Base-by-base conservation (phyloP, 2,329 filamentous ascomycete species). In the Hirsutella thompsonii region DNA sequence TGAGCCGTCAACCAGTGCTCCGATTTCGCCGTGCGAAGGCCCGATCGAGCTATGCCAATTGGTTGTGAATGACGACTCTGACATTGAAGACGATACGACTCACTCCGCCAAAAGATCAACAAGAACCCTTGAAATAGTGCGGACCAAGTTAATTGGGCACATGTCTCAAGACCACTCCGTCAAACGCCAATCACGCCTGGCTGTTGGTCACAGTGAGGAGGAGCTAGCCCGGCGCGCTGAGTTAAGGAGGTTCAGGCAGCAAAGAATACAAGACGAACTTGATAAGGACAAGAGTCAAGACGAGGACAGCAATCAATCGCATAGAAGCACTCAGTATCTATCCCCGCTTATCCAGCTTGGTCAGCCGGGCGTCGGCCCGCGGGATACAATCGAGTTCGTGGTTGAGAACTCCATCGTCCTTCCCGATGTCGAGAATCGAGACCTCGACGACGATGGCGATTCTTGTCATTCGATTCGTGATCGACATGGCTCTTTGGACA, bases 191-290 rank as follows among this genome's bases (percentile, higher is more conserved):
- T 64, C 66, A 2, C 62, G 57, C 28, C 58, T 59, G 4, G 63
- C 63, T 14, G 55, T 66, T 26, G 65, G 68, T 11, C 64, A 61
- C 38, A 72, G 66, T 37, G 61, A 72, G 20, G 71, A 74, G 45
- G 70, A 74, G 46, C 50, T 74, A 35, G 68, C 71, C 39, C 63
- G 72, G 21, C 64, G 73, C 47, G 73, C 72, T 21, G 74, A 78
- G 47, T 54, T 79, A 41, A 71, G 66, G 47, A 64, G 72, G 18
- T 57, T 77, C 8, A 68, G 72, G 54, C 68, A 70, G 38, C 69
- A 68, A 47, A 65, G 72, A 45, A 77, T 78, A n/a, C 70, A 71
- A 45, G 67, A 75, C 35, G 74, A 78, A 48, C 59, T 79, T 3
- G 64, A 68, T 36, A 66, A 56, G 32, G 71, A 74, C 30, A 56